These are phyloP conservation scores for Onygena corvina DNA, from an alignment of 2,329 filamentous ascomycete species.

Conservation along the genomic window DNA sequence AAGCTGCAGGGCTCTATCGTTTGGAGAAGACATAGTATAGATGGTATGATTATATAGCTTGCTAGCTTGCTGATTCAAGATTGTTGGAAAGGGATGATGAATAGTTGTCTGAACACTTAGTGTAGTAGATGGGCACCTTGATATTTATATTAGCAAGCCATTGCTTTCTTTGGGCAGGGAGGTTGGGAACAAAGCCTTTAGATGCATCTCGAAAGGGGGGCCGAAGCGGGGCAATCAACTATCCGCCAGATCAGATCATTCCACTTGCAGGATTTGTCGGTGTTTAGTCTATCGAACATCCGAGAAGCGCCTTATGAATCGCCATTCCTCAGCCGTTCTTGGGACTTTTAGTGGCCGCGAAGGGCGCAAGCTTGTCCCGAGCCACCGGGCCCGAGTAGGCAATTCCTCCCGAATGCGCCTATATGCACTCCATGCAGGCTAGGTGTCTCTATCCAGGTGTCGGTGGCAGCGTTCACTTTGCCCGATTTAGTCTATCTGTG, in stretches of 20 bases:
- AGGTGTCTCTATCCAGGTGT: neutral
- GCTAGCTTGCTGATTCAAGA: neutral
- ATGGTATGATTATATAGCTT: neutral
- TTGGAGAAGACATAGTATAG: conserved; percentile 1
- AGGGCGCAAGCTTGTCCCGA: neutral
- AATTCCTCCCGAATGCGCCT: neutral
- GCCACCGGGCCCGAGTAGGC: neutral
- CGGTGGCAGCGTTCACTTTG: neutral
- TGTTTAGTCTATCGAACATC: neutral
- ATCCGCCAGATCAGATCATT: neutral
- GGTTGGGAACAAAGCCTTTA: no score
- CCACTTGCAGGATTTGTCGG: neutral
- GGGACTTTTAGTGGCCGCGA: neutral
- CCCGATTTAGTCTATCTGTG: neutral
- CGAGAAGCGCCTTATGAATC: no score
- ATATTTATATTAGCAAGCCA: no score
- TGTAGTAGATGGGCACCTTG: no score
- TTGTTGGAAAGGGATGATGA: no score
- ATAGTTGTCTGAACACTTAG: no score
- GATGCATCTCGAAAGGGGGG: neutral
- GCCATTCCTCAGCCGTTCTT: neutral
- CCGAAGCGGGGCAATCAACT: conserved; percentile 3
- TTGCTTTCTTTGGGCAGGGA: no score
- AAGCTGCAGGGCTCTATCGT: conserved; percentile 13
- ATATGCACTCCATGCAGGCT: neutral